These are phyloP conservation scores for Plantago ovata DNA, from an alignment of 257 asterid genomes.

Conservation along the genomic window DNA sequence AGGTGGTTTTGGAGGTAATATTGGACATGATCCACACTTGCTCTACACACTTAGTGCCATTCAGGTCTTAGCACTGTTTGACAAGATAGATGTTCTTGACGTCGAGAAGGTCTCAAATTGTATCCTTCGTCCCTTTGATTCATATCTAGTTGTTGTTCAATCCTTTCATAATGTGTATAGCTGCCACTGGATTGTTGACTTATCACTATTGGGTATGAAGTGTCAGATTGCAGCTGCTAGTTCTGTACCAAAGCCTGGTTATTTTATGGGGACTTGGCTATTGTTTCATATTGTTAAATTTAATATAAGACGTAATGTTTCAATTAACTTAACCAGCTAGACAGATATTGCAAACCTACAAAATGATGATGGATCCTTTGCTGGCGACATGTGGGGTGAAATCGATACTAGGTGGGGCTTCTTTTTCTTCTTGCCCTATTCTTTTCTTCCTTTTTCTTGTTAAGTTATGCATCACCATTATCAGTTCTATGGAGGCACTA, in stretches of 20 bases:
- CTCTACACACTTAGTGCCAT: conserved; percentile 85
- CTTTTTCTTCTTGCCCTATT: too few relatives aligned
- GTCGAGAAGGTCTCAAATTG: conserved; percentile 68
- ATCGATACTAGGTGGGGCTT: conserved; percentile 65
- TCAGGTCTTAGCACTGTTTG: conserved; percentile 87
- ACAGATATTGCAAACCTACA: conserved; percentile 81
- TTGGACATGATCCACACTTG: conserved; percentile 89
- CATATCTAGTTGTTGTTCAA: too few relatives aligned
- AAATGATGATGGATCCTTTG: conserved; percentile 87
- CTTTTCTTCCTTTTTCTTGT: too few relatives aligned
- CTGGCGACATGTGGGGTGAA: conserved; percentile 98
- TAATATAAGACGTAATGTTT: background rate
- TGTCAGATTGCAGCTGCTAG: too few relatives aligned
- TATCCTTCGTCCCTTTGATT: conserved; percentile 36
- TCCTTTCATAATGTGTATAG: background rate
- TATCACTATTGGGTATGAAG: background rate
- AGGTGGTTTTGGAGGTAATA: conserved; percentile 97
- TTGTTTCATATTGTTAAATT: background rate
- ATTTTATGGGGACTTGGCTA: background rate
- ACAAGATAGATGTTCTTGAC: conserved; percentile 73
- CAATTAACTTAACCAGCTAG: conserved; percentile 44
- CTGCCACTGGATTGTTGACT: background rate
- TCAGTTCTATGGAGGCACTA: too few relatives aligned
- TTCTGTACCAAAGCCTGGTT: too few relatives aligned
- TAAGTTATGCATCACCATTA: too few relatives aligned